A percentile compares a stretch with the other conserved stretches of the same genome.
These are phyloP conservation scores for Avena atlantica DNA, from an alignment of 176 grass and related monocot genomes.

Conservation along the genomic window DNA sequence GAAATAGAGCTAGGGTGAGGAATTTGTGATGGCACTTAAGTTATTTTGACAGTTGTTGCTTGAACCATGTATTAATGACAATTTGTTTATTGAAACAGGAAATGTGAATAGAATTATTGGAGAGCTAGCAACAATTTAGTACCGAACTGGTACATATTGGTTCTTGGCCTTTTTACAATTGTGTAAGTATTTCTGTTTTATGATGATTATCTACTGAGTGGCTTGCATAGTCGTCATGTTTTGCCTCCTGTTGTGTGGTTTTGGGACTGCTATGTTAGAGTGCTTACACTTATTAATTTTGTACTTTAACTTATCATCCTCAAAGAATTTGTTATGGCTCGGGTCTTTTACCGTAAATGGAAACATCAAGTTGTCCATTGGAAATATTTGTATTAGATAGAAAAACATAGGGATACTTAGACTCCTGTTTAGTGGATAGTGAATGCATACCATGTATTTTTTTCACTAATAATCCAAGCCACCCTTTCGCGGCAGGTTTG, in stretches of 20 bases:
- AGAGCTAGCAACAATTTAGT: slow-evolving; percentile 80
- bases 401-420: slow-evolving; percentile 79
- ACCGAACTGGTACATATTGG: slow-evolving; percentile 69
- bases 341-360: slow-evolving; percentile 94
- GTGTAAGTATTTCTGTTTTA: neutral
- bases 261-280: neutral
- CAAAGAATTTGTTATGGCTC: slow-evolving; percentile 90
- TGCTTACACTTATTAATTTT: slow-evolving; percentile 16
- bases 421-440: slow-evolving; percentile 32
- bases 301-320: slow-evolving; percentile 36
- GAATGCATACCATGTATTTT: slow-evolving; percentile 41
- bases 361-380: slow-evolving; percentile 95
- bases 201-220: slow-evolving; percentile 29
- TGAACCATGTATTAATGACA: slow-evolving; percentile 29
- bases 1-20: slow-evolving; percentile 77
- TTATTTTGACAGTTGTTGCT: slow-evolving; percentile 33
- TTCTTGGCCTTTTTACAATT: slow-evolving; percentile 17
- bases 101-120: slow-evolving; percentile 90
- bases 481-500: slow-evolving; percentile 86
- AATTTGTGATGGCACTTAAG: slow-evolving; percentile 31
- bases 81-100: slow-evolving; percentile 58
- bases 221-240: slow-evolving; percentile 27
- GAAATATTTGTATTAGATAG: slow-evolving; percentile 95
- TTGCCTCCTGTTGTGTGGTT: slow-evolving; percentile 5
- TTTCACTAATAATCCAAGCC: slow-evolving; percentile 87